These are phyloP conservation scores for Phylloporus scabripes DNA, from an alignment of 768 basidiomycete species.

Conservation along the genomic window DNA sequence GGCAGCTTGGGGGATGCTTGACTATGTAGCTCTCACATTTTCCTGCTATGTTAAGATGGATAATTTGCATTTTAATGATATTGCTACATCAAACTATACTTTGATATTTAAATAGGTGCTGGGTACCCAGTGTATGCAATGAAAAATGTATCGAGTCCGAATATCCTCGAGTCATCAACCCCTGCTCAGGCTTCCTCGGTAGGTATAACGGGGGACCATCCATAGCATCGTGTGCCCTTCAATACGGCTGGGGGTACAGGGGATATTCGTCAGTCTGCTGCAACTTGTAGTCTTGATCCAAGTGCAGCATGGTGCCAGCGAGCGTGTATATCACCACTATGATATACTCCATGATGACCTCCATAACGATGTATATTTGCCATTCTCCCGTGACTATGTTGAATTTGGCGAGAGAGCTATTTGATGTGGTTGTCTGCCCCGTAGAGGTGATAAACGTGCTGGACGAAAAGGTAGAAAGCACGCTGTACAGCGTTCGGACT, in stretches of 20 bases:
- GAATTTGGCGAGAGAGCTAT: slow-evolving; percentile 43
- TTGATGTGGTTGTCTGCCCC: slow-evolving; percentile 16
- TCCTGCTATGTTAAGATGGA: not conserved
- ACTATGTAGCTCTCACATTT: slow-evolving; percentile 68
- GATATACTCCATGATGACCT: slow-evolving; percentile 55
- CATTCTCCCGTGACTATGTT: slow-evolving; percentile 54
- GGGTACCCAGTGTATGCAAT: not conserved
- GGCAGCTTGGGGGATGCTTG: slow-evolving; percentile 56
- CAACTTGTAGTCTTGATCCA: slow-evolving; percentile 30
- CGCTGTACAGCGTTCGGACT: slow-evolving; percentile 41
- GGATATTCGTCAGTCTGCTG: slow-evolving; percentile 25
- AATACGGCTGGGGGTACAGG: slow-evolving; percentile 33
- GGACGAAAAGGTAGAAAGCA: slow-evolving; percentile 54
- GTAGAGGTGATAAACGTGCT: slow-evolving; percentile 33
- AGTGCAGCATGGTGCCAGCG: slow-evolving; percentile 25
- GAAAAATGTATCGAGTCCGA: not conserved
- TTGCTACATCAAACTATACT: not conserved
- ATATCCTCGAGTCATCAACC: not conserved
- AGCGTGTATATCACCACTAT: slow-evolving; percentile 40
- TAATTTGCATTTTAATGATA: not conserved
- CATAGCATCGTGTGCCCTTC: not conserved
- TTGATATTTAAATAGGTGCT: not conserved
- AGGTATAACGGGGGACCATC: no score
- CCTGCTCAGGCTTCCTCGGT: not conserved
- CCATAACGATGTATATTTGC: slow-evolving; percentile 54